Percentiles rank a stretch among this genome's conserved stretches.
phyloP scores from a whole-genome alignment of 106 monocot species.

The Dendrobium nobile region DNA sequence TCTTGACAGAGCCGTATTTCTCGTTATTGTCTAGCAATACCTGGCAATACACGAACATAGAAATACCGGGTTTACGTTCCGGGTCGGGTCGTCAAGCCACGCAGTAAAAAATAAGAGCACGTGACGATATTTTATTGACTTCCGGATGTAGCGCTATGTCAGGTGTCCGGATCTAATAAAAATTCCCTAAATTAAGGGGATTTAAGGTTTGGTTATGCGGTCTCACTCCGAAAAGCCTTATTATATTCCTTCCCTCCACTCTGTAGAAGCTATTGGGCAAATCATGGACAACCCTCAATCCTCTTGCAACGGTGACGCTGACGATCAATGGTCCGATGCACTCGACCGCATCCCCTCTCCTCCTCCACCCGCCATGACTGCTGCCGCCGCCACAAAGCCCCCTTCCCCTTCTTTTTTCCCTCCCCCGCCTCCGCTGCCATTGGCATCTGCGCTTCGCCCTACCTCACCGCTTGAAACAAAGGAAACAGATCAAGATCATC shows the following conservation, averaged over 20 bases:
- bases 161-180: too few species aligned
- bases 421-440: neutral
- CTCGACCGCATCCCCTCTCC: constrained; percentile 12
- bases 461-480: neutral
- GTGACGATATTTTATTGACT: too few species aligned
- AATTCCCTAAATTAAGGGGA: too few species aligned
- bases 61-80: too few species aligned
- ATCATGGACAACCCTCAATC: constrained; percentile 4
- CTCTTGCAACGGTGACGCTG: constrained; percentile 7
- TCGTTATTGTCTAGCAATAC: too few species aligned
- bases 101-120: too few species aligned
- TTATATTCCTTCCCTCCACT: neutral
- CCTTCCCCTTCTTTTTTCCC: neutral
- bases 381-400: neutral
- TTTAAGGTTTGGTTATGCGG: too few species aligned
- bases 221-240: neutral
- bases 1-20: too few species aligned
- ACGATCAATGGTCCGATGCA: constrained; percentile 22
- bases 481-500: constrained; percentile 1
- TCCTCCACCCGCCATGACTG: neutral
- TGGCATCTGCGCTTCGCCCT: neutral
- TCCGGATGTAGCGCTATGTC: too few species aligned
- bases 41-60: too few species aligned
- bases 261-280: neutral
- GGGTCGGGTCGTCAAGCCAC: too few species aligned